A percentile compares a stretch with the other conserved stretches of the same genome.
phyloP scores from a whole-genome alignment of 1,284 basidiomycete species.

The Ceratobasidium sp. region DNA sequence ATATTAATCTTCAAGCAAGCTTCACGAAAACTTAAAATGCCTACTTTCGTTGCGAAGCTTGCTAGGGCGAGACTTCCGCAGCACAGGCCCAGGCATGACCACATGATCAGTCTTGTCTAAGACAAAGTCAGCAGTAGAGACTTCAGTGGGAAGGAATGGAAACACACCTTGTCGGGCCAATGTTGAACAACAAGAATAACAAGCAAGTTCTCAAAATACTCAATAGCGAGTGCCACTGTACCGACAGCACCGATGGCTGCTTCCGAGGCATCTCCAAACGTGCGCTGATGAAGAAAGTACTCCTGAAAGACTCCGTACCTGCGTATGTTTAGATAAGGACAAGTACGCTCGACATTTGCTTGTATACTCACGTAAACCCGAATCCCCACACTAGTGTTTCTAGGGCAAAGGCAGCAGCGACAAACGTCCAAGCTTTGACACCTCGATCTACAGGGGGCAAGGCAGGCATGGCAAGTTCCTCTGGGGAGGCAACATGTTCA shows the following conservation, averaged over 20 bases:
- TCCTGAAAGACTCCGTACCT: slow-evolving; percentile 51
- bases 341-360: neutral
- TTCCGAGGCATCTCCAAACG: slow-evolving; percentile 42
- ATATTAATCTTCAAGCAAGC: neutral
- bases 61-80: slow-evolving; percentile 42
- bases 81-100: slow-evolving; percentile 42
- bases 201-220: slow-evolving; percentile 40
- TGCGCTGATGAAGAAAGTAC: slow-evolving; percentile 49
- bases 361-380: slow-evolving; percentile 23
- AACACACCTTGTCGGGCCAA: slow-evolving; percentile 32
- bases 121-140: no score
- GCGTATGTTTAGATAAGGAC: slow-evolving; percentile 25
- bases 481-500: neutral
- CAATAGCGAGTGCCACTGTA: slow-evolving; percentile 42
- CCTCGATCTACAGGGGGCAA: slow-evolving; percentile 41
- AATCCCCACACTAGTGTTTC: slow-evolving; percentile 44
- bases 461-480: neutral
- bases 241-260: slow-evolving; percentile 45
- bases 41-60: slow-evolving; percentile 44
- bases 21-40: neutral
- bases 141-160: no score
- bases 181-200: slow-evolving; percentile 35
- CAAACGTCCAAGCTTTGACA: slow-evolving; percentile 39
- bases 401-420: slow-evolving; percentile 28
- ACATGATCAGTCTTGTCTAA: slow-evolving; percentile 35